These are phyloP conservation scores for Hemerocallis citrina DNA, from an alignment of 106 monocot species.

Conservation along the genomic window DNA sequence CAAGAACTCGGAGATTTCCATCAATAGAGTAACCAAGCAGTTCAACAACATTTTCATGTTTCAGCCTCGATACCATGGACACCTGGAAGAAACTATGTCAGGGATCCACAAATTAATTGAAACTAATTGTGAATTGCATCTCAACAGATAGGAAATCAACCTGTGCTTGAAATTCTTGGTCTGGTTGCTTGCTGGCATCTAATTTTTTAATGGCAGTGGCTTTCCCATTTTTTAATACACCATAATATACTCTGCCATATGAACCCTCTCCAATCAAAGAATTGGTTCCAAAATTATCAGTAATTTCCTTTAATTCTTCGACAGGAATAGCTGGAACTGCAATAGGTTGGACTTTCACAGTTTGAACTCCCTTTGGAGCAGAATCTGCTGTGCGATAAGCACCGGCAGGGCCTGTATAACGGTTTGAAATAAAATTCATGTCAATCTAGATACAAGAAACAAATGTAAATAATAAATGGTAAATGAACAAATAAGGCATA, in stretches of 20 bases:
- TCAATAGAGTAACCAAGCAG: slow-evolving; percentile 17
- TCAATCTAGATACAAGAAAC: too few species aligned
- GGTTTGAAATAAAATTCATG: too few species aligned
- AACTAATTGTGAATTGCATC: too few species aligned
- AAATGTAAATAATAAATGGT: too few species aligned
- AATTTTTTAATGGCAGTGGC: slow-evolving; percentile 19
- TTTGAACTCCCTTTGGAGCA: slow-evolving; percentile 3
- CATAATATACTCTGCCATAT: slow-evolving; percentile 17
- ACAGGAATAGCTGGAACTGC: slow-evolving; percentile 13
- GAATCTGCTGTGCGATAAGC: slow-evolving; percentile 4
- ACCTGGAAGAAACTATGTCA: background rate
- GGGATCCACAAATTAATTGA: too few species aligned
- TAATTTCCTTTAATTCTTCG: slow-evolving; percentile 15
- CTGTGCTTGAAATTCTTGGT: slow-evolving; percentile 20
- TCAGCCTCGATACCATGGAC: slow-evolving; percentile 13
- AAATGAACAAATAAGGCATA: too few species aligned
- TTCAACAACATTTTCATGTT: slow-evolving; percentile 7
- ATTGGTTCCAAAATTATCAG: slow-evolving; percentile 13
- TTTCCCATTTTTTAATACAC: slow-evolving; percentile 12
- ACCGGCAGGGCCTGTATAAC: slow-evolving; percentile 5
- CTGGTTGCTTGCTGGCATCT: slow-evolving; percentile 13
- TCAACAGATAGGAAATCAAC: background rate
- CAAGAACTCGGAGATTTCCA: slow-evolving; percentile 16
- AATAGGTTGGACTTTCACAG: slow-evolving; percentile 12
- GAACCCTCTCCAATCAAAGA: slow-evolving; percentile 17